A percentile compares a stretch with the other conserved stretches of the same genome.
These are phyloP conservation scores for Amylostereum chailletii DNA, from an alignment of 1,284 basidiomycete genomes.

Conservation along the genomic window DNA sequence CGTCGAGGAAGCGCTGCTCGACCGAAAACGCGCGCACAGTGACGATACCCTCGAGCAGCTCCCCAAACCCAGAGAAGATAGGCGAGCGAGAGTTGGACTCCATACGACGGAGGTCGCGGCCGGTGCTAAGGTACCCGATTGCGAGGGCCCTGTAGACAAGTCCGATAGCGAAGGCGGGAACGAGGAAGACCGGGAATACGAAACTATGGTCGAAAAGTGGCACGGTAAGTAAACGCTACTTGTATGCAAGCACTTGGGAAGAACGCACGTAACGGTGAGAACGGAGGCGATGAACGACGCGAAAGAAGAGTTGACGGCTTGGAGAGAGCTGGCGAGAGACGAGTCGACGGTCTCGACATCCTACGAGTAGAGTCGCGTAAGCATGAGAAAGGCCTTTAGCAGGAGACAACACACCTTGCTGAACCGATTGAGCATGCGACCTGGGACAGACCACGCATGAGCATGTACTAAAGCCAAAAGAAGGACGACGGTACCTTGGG, in stretches of 20 bases:
- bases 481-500: constrained; percentile 25
- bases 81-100: constrained; percentile 68
- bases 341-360: constrained; percentile 76
- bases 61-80: constrained; percentile 72
- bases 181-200: constrained; percentile 65
- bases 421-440: constrained; percentile 60
- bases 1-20: constrained; percentile 69
- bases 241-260: not conserved
- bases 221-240: constrained; percentile 5
- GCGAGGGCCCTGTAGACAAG: constrained; percentile 54
- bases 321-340: constrained; percentile 57
- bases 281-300: constrained; percentile 66
- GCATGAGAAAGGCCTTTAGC: not conserved
- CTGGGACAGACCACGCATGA: constrained; percentile 27
- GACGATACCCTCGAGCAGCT: constrained; percentile 72
- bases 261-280: constrained; percentile 46
- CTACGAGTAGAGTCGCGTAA: constrained; percentile 18
- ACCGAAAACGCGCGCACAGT: constrained; percentile 88
- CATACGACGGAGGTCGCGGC: constrained; percentile 71
- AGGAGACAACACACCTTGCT: constrained; percentile 35
- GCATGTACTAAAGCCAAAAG: not conserved
- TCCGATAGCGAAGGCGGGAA: constrained; percentile 63
- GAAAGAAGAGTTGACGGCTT: constrained; percentile 65
- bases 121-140: constrained; percentile 69
- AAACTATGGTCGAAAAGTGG: constrained; percentile 30